Evolutionary conservation across 371 early-diverging fungal species (phyloP).

Genomic region (Basidiobolus heterosporus): DNA sequence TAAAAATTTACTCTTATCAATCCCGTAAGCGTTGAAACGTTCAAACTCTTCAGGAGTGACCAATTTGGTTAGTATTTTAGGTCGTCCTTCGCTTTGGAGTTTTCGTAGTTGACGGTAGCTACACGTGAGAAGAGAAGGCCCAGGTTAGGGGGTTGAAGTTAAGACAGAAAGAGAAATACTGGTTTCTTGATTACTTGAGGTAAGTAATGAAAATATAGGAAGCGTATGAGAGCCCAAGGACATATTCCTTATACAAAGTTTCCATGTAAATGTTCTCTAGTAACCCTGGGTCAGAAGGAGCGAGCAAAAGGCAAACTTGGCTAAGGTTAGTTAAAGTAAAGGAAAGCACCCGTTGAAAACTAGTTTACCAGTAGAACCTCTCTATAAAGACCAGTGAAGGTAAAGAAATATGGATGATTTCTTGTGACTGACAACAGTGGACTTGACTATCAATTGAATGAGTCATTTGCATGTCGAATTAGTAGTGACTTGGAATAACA

Average conservation of each 20-base stretch:
- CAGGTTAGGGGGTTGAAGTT: not conserved
- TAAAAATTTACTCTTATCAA: constrained; percentile 69
- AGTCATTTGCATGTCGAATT: no score
- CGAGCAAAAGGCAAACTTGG: no score
- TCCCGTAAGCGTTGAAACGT: constrained; percentile 71
- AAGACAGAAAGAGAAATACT: not conserved
- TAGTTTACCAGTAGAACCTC: no score
- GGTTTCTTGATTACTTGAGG: constrained; percentile 26
- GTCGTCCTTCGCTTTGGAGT: constrained; percentile 40
- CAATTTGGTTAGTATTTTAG: constrained; percentile 40
- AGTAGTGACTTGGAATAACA: no score
- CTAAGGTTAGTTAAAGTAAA: no score
- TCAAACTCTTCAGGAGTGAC: constrained; percentile 50
- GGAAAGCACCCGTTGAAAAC: no score
- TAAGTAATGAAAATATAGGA: constrained; percentile 51
- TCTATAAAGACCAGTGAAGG: no score
- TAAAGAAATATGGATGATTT: no score
- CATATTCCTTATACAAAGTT: constrained; percentile 48
- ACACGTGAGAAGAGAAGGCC: not conserved
- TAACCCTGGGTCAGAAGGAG: no score
- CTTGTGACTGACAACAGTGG: no score
- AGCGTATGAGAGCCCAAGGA: constrained; percentile 43
- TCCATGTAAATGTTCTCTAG: not conserved
- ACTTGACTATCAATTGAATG: no score
- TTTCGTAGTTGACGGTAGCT: constrained; percentile 60